Base-by-base conservation (phyloP, 257 asterid species). In the Scutellaria galericulata region DNA sequence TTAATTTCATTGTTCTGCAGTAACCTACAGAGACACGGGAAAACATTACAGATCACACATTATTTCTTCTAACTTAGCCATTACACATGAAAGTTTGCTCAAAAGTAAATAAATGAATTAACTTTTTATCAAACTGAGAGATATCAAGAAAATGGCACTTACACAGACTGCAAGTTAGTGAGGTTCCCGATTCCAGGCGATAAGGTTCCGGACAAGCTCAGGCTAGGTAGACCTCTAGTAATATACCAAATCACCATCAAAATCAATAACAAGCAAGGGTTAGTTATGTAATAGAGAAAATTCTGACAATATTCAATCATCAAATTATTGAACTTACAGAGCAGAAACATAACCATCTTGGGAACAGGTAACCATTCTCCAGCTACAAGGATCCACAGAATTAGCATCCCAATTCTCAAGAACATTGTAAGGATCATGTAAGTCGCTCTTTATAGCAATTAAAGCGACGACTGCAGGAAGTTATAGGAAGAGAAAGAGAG, bases 301-400 rank as follows among this genome's bases (percentile, higher is more conserved):
- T 27, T 14, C 52, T 41, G 2, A 31, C 24, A 31, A 37, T 4
- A 59, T 47, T 4, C 40, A 37, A 31, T 37, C 10, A 31, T 5
- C 10, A 46, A 14, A 14, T 20, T 64, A 18, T 8, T 54, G 40
- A 71, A 80, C 99, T 95, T 83, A 95, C 99, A 92, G 76, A 69
- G 85, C 85, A 77, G 96, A 92, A 56, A 95, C 99, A 84, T 84
- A 85, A 66, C 96, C 96, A 84, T 90, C 98, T 62, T 46, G 14
- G 15, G 95, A 78, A 69, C 99, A 95, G 63, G 96, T 86, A 64
- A 95, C 81, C 98, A 90, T 90, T 77, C 97, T 88, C 99, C 99
- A 95, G 79, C 97, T 84, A 83, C 99, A 95, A 64, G 99, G 99
- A 81, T 95, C 99, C 71, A 95, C 99, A 20, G 98, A 93, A 84